Evolutionary conservation across 208 protist species (phyloP), one percentile per base, ranked within the genome.

Genomic region (Leishmania tropica): DNA sequence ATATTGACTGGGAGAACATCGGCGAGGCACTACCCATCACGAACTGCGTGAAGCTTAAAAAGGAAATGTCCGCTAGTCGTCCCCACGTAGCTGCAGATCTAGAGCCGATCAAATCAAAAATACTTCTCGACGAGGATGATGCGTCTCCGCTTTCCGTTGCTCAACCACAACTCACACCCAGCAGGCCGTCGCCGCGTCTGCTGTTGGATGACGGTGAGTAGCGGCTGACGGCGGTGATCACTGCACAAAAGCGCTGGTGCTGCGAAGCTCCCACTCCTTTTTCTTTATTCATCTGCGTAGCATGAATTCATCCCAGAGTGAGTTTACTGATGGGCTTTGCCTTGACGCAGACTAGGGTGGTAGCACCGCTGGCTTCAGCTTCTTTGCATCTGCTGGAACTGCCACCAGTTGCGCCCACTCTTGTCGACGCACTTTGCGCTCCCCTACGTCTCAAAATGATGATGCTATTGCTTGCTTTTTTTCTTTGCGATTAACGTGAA

Each of bases 1-100:
- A 87, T 35, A 68, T 82, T 58, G 84, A 91, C 72, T 89, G 88
- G 85, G 83, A 85, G 54, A 87, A 84, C 77, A 86, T 91, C 71
- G 88, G 84, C 2, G 88, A 81, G 56, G 28, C 67, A 5, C 35
- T 91, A 5, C 45, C 75, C 19, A 13, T 37, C 3, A 84, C 53
- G 21, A 70, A 28, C 1, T n/a, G 48, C 10, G 13, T 65, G 42
- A 60, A 54, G 21, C 21, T 79, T 35, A 84, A 75, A 31, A 13
- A 47, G n/a, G 47, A 80, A 42, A 53, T 0, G 0, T 47, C 75
- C 11, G 3, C 31, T 47, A 40, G 17, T 10, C 10, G 21, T 40
- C 24, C 24, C 6, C 1, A 19, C 24, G 37, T 3, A 17, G 53
- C 19, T 19, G 31, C 75, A 37, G 53, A 51, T n/a, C 1, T 37